Evolutionary conservation across 768 basidiomycete genomes (phyloP).

Genomic region (Trametes elegans): DNA sequence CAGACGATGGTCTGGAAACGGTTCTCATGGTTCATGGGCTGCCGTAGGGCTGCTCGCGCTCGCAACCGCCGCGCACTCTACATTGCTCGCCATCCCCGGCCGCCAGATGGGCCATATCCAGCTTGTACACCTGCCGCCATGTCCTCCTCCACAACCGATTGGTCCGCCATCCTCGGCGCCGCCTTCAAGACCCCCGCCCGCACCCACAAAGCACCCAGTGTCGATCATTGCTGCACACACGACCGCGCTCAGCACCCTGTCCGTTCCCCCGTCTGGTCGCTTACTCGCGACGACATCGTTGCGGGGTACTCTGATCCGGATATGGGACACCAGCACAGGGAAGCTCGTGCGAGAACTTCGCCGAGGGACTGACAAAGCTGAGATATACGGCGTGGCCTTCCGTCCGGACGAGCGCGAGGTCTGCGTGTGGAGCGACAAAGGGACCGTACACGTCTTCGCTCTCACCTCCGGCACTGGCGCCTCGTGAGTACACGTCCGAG

Average conservation of each 20-base stretch:
- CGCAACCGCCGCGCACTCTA: slow-evolving; percentile 74
- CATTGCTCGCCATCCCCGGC: slow-evolving; percentile 83
- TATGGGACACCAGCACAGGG: slow-evolving; percentile 79
- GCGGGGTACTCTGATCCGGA: slow-evolving; percentile 80
- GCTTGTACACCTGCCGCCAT: slow-evolving; percentile 80
- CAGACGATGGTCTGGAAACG: background rate
- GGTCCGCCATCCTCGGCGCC: slow-evolving; percentile 55
- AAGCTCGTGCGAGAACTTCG: slow-evolving; percentile 78
- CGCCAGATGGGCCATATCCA: slow-evolving; percentile 88
- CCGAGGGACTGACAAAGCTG: slow-evolving; percentile 85
- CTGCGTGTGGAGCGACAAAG: slow-evolving; percentile 94
- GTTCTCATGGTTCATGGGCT: too few species aligned
- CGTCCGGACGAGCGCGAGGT: slow-evolving; percentile 83
- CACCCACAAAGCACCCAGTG: slow-evolving; percentile 60
- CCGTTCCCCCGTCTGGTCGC: slow-evolving; percentile 74
- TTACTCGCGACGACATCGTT: slow-evolving; percentile 82
- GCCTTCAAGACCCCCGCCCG: slow-evolving; percentile 52
- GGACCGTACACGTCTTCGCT: slow-evolving; percentile 88
- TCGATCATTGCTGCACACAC: slow-evolving; percentile 85
- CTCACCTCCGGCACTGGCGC: slow-evolving; percentile 57
- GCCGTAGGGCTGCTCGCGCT: slow-evolving; percentile 79
- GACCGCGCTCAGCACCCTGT: slow-evolving; percentile 73
- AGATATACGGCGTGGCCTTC: slow-evolving; percentile 89
- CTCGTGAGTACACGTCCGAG: slow-evolving; percentile 51
- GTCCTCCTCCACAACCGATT: slow-evolving; percentile 54